Evolutionary conservation across 768 basidiomycete species (phyloP).

Genomic region (Macrocybe gigantea): DNA sequence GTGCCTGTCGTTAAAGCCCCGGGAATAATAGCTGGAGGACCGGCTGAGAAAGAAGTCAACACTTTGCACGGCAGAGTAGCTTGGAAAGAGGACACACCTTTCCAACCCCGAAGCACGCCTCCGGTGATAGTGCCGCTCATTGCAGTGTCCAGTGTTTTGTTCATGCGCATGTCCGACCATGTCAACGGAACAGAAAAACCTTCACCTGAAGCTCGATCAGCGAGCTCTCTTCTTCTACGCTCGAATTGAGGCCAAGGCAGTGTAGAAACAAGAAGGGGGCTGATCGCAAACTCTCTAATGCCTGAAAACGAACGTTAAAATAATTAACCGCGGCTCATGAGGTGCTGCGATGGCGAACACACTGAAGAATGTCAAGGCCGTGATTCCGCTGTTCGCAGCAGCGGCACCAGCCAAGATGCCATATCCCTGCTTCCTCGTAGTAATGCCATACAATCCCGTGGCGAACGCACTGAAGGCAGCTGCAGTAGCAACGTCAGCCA

Average conservation of each 20-base stretch:
- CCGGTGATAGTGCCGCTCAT: slow-evolving; percentile 69
- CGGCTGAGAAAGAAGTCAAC: slow-evolving; percentile 39
- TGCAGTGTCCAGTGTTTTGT: slow-evolving; percentile 64
- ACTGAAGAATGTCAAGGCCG: slow-evolving; percentile 78
- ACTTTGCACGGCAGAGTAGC: neutral
- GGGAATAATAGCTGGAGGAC: slow-evolving; percentile 46
- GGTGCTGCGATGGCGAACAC: slow-evolving; percentile 14
- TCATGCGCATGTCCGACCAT: slow-evolving; percentile 49
- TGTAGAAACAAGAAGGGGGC: slow-evolving; percentile 48
- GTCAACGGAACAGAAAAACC: slow-evolving; percentile 18
- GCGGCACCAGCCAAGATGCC: slow-evolving; percentile 50
- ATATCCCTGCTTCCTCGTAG: slow-evolving; percentile 40
- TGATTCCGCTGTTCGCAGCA: slow-evolving; percentile 67
- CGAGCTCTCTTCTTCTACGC: slow-evolving; percentile 29
- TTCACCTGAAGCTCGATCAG: slow-evolving; percentile 7
- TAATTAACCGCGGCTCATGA: slow-evolving; percentile 1
- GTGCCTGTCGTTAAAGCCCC: slow-evolving; percentile 57
- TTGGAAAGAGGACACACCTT: slow-evolving; percentile 38
- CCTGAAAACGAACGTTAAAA: slow-evolving; percentile 32
- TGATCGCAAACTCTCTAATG: slow-evolving; percentile 69
- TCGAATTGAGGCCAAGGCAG: slow-evolving; percentile 44
- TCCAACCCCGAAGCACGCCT: slow-evolving; percentile 46
- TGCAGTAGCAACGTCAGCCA: slow-evolving; percentile 23
- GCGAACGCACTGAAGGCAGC: slow-evolving; percentile 52
- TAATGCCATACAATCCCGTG: slow-evolving; percentile 37